Conservation (phyloP, 345 rosid genomes). For the Psidium guajava region DNA sequence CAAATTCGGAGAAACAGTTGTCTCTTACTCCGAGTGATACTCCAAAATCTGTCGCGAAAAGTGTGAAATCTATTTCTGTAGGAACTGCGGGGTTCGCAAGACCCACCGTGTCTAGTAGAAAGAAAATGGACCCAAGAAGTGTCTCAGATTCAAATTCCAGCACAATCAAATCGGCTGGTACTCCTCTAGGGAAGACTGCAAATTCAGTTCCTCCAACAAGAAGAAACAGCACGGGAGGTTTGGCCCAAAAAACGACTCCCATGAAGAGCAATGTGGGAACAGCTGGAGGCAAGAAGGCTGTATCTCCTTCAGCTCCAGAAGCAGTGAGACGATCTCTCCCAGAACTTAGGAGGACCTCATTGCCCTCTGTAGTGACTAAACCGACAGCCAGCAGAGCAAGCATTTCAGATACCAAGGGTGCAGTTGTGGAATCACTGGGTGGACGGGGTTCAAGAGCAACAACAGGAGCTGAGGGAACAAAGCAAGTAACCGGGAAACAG, state of each 20-base stretch:
- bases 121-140: constrained; percentile 35
- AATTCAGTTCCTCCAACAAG: constrained; percentile 44
- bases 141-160: constrained; percentile 23
- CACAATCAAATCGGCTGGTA: constrained; percentile 28
- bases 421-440: constrained; percentile 31
- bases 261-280: constrained; percentile 14
- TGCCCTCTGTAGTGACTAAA: constrained; percentile 58
- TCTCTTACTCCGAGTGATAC: constrained; percentile 25
- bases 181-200: constrained; percentile 30
- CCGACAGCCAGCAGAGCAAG: constrained; percentile 22
- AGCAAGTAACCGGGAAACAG: constrained; percentile 32
- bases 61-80: constrained; percentile 26
- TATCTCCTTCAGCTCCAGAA: constrained; percentile 28
- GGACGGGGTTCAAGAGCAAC: constrained; percentile 42
- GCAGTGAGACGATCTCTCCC: constrained; percentile 70
- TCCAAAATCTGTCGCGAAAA: constrained; percentile 18
- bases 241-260: constrained; percentile 43
- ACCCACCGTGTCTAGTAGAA: constrained; percentile 34
- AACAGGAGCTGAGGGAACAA: constrained; percentile 31
- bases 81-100: constrained; percentile 26
- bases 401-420: constrained; percentile 41
- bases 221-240: constrained; percentile 87
- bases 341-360: constrained; percentile 63
- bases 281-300: constrained; percentile 28
- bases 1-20: constrained; percentile 20